Conservation (phyloP, 768 basidiomycete genomes). For the Phylloporus sp. region DNA sequence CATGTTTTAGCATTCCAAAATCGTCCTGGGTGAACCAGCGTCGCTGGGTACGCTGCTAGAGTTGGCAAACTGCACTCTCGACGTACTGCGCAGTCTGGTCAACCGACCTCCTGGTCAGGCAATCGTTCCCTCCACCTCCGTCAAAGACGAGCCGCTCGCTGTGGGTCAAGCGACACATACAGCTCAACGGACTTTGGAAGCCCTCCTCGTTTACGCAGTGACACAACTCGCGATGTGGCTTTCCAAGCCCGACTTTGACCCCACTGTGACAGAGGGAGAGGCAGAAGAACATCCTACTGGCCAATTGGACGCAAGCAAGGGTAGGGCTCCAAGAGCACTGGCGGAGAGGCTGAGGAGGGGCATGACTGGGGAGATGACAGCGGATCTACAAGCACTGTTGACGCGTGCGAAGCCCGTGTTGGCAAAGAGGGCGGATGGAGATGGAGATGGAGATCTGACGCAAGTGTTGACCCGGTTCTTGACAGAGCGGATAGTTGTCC, state of each 20-base stretch:
- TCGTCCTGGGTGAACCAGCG: constrained; percentile 76
- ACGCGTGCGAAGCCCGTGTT: constrained; percentile 63
- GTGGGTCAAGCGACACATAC: constrained; percentile 58
- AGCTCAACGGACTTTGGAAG: constrained; percentile 62
- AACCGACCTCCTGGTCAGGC: constrained; percentile 57
- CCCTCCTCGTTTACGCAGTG: constrained; percentile 62
- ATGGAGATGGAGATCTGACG: constrained; percentile 50
- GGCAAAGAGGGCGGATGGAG: constrained; percentile 42
- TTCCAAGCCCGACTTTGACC: constrained; percentile 66
- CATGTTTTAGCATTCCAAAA: constrained; percentile 68
- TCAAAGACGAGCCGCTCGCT: constrained; percentile 34
- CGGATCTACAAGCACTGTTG: constrained; percentile 64
- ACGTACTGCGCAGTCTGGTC: constrained; percentile 65
- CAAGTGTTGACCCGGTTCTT: constrained; percentile 61
- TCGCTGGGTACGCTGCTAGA: constrained; percentile 88
- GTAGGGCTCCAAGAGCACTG: constrained; percentile 45
- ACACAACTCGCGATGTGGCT: constrained; percentile 81
- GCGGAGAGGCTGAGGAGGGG: constrained; percentile 67
- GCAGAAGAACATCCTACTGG: constrained; percentile 36
- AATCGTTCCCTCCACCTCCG: constrained; percentile 35
- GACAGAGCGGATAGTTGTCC: constrained; percentile 51
- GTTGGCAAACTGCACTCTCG: constrained; percentile 71
- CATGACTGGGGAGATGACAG: constrained; percentile 77
- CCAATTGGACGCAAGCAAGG: constrained; percentile 29
- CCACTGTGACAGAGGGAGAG: constrained; percentile 39